Conservation (phyloP, 257 asterid genomes). For the Solanum chiquidenum region DNA sequence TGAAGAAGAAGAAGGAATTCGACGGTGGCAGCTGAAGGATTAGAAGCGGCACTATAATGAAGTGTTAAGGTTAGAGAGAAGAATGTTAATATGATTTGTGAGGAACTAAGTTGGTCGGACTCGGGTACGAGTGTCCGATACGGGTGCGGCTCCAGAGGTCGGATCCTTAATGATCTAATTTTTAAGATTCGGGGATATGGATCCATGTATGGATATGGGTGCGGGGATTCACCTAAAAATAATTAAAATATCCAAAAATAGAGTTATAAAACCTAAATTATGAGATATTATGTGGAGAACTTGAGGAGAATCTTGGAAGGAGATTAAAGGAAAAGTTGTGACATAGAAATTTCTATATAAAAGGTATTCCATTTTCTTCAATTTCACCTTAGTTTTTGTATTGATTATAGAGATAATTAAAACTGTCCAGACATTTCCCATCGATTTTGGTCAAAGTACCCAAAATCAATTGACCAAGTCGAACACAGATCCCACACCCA, state of each 20-base stretch:
- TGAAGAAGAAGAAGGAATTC: neutral
- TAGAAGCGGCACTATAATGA: neutral
- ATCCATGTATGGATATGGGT: neutral
- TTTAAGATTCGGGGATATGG: neutral
- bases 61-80: neutral
- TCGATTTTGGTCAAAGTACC: neutral
- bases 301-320: neutral
- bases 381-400: neutral
- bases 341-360: neutral
- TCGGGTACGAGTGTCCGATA: neutral
- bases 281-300: neutral
- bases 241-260: neutral
- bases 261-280: neutral
- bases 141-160: neutral
- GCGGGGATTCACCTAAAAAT: neutral
- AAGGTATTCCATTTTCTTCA: neutral
- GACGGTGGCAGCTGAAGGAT: neutral
- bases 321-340: neutral
- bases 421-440: neutral
- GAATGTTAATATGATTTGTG: neutral
- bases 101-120: neutral
- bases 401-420: neutral
- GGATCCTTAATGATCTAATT: neutral
- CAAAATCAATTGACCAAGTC: neutral
- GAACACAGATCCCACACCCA: neutral